Evolutionary conservation across 371 early-diverging fungal species (phyloP).

Genomic region (Mucor piriformis): DNA sequence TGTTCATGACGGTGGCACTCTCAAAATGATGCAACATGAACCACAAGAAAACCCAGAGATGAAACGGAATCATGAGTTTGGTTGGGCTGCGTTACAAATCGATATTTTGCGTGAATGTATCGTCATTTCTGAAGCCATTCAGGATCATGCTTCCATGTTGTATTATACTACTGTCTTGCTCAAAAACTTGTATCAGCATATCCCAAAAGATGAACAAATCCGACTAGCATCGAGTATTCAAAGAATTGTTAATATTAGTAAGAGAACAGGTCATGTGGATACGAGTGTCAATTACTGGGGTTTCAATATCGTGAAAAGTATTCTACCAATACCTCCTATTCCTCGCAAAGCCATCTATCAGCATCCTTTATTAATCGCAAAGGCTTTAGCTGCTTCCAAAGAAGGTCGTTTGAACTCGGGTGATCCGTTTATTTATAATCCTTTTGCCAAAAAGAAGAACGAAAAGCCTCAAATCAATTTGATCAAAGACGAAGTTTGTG

Average conservation of each 20-base stretch:
- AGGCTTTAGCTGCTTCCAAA: conserved; percentile 29
- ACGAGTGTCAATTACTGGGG: conserved; percentile 53
- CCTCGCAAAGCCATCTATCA: conserved; percentile 47
- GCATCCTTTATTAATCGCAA: conserved; percentile 30
- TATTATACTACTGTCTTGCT: conserved; percentile 71
- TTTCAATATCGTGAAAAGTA: conserved; percentile 48
- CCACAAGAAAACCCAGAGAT: neutral
- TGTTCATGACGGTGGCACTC: conserved; percentile 30
- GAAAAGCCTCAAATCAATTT: conserved; percentile 44
- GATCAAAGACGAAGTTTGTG: conserved; percentile 70
- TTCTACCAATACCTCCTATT: conserved; percentile 45
- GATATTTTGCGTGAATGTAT: conserved; percentile 78
- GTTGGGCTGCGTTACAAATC: conserved; percentile 83
- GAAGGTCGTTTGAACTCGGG: conserved; percentile 30
- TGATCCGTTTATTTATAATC: conserved; percentile 81
- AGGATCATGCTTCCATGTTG: conserved; percentile 68
- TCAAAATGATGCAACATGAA: conserved; percentile 16
- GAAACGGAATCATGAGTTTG: conserved; percentile 35
- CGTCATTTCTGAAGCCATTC: conserved; percentile 69
- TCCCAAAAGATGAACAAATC: conserved; percentile 72
- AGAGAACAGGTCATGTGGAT: conserved; percentile 24
- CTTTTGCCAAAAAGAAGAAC: conserved; percentile 65
- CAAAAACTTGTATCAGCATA: conserved; percentile 66
- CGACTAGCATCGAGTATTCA: conserved; percentile 67
- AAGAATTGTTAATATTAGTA: conserved; percentile 56